A percentile compares a stretch with the other conserved stretches of the same genome.
Conservation (phyloP, 495 filamentous ascomycete species). For the Penicillium simplicissimum region DNA sequence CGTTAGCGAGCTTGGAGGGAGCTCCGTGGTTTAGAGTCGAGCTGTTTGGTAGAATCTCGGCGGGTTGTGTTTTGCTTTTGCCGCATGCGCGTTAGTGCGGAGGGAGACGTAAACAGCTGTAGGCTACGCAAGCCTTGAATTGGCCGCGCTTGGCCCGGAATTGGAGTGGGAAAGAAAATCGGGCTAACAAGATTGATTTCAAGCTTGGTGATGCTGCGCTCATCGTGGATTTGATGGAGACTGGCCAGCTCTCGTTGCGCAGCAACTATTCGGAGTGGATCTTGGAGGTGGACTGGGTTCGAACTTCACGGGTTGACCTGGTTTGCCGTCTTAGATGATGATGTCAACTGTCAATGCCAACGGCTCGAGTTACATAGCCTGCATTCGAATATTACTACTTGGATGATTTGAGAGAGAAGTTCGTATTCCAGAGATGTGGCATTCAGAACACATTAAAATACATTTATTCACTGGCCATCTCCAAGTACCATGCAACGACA, state of each 20-base stretch:
- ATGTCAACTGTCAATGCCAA: neutral
- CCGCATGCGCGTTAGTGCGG: conserved; percentile 22
- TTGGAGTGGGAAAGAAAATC: neutral
- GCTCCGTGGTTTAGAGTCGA: neutral
- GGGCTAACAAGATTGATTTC: neutral
- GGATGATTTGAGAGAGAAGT: neutral
- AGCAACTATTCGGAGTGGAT: conserved; percentile 7
- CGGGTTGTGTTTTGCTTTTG: conserved; percentile 29
- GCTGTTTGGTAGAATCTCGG: conserved; percentile 3
- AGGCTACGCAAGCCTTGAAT: conserved; percentile 2
- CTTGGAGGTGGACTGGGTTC: neutral
- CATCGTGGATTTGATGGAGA: conserved; percentile 13
- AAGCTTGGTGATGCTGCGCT: neutral
- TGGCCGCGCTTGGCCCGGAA: neutral
- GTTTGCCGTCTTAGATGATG: neutral
- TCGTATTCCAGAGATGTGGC: conserved; percentile 9
- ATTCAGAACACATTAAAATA: conserved; percentile 13
- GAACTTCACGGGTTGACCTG: neutral
- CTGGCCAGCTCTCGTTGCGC: conserved; percentile 4
- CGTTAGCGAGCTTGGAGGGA: neutral
- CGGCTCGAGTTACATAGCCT: conserved; percentile 1
- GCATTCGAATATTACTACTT: neutral
- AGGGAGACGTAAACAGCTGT: conserved; percentile 5
- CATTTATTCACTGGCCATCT: neutral
- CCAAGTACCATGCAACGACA: conserved; percentile 4